A percentile compares a stretch with the other conserved stretches of the same genome.
phyloP scores from a whole-genome alignment of 257 asterid genomes.

The Avicennia marina region DNA sequence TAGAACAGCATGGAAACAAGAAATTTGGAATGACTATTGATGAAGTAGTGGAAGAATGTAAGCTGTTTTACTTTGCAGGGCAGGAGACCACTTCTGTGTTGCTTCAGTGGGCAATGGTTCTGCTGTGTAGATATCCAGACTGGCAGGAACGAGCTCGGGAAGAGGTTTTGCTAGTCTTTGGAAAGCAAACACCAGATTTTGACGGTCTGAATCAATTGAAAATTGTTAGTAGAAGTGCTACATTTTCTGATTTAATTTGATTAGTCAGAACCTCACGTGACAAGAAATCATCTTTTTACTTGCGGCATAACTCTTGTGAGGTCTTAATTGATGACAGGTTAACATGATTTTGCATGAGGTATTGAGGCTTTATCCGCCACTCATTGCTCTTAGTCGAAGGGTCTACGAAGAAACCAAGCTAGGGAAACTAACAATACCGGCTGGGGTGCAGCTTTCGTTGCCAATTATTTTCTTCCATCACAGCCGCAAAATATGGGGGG shows the following conservation, averaged over 20 bases:
- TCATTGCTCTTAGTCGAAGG: constrained; percentile 7
- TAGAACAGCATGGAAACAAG: constrained; percentile 20
- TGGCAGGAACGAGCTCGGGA: constrained; percentile 50
- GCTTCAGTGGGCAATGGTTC: constrained; percentile 38
- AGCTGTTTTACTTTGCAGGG: constrained; percentile 45
- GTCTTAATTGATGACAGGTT: constrained; percentile 14
- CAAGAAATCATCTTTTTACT: too few species aligned
- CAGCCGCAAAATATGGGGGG: constrained; percentile 34
- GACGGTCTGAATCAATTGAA: constrained; percentile 37
- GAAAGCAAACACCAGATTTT: constrained; percentile 13
- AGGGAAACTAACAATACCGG: constrained; percentile 27
- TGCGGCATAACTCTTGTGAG: neutral
- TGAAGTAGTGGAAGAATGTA: constrained; percentile 44
- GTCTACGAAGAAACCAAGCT: constrained; percentile 24
- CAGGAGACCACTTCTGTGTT: constrained; percentile 38
- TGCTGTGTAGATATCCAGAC: constrained; percentile 22
- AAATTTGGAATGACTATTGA: constrained; percentile 26
- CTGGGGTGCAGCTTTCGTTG: constrained; percentile 21
- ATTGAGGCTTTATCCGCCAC: constrained; percentile 33
- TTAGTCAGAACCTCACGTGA: too few species aligned
- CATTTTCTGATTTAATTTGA: too few species aligned
- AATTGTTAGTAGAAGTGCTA: constrained; percentile 21
- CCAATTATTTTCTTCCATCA: constrained; percentile 22
- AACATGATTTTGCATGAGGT: constrained; percentile 40
- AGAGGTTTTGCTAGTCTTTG: constrained; percentile 33